These are phyloP conservation scores for Zygoascus sp. DNA, from an alignment of 1,139 yeast species.

Conservation along the genomic window DNA sequence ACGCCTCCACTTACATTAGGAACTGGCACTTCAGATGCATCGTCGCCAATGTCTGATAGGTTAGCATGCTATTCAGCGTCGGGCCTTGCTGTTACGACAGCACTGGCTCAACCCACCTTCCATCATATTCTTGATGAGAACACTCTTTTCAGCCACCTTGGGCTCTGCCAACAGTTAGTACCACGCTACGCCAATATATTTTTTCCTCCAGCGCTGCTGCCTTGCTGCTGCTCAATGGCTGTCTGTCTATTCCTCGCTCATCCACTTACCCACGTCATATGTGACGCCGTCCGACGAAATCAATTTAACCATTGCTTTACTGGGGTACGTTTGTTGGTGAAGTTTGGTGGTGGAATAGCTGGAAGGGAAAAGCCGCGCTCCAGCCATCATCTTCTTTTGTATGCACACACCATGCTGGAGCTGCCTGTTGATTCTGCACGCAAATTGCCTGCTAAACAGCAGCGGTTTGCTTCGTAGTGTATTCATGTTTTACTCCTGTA, in stretches of 20 bases:
- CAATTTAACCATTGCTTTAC: slow-evolving; percentile 35
- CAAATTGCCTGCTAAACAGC: too few relatives aligned
- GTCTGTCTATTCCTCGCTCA: too few relatives aligned
- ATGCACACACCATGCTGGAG: too few relatives aligned
- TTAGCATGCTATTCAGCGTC: neutral
- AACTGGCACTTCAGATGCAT: slow-evolving; percentile 80
- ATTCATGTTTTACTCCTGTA: too few relatives aligned
- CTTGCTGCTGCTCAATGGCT: too few relatives aligned
- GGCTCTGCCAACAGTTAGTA: slow-evolving; percentile 48
- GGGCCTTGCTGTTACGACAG: too few relatives aligned
- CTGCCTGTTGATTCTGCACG: too few relatives aligned
- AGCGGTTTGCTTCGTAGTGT: too few relatives aligned
- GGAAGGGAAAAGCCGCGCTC: neutral
- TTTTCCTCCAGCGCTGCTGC: too few relatives aligned
- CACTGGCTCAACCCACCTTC: slow-evolving; percentile 45
- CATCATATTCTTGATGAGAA: slow-evolving; percentile 84
- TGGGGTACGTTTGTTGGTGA: slow-evolving; percentile 1
- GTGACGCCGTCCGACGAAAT: slow-evolving; percentile 41
- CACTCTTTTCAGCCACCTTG: slow-evolving; percentile 85
- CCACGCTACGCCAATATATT: neutral
- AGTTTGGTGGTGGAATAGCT: slow-evolving; percentile 1
- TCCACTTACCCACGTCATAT: slow-evolving; percentile 39
- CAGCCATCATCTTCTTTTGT: neutral
- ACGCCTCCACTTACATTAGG: slow-evolving; percentile 73
- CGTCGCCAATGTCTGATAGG: slow-evolving; percentile 46